Base-by-base conservation (phyloP, 1,139 yeast species). In the Debaryomyces sp. region DNA sequence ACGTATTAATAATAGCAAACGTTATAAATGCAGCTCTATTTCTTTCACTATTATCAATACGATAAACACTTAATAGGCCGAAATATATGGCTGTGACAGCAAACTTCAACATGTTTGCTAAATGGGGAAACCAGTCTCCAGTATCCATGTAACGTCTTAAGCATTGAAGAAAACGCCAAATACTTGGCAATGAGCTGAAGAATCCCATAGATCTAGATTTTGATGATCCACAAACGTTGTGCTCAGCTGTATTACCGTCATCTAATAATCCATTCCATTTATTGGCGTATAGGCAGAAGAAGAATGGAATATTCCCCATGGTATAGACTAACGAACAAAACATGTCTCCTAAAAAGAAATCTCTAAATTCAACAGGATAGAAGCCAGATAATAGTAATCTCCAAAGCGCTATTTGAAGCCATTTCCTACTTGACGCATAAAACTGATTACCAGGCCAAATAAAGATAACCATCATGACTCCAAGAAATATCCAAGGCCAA, bases 111-210 rank as follows among this genome's bases (percentile, higher is more conserved):
- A 90, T 89, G 61, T 94, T 94, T n/a, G 96, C 94, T 52, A 94
- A 70, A 76, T 94, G 99, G 1, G 99, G 99, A 63, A 94, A 95
- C 88, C 92, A 86, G 60, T 92, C 97, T 1, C 96, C 94, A 0
- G 97, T 87, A 62, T 94, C 99, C 44, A 85, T 81, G 64, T 80
- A 94, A 79, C 99, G 96, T 58, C 99, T 75, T 27, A 87, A 65
- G 67, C 99, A 94, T 65, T 94, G 99, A 47, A 92, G 64, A 47
- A 88, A 81, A 70, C 99, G 87, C 90, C 96, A 90, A 40, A 90
- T 80, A 52, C 91, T 87, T 0, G 99, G 99, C 23, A 94, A 66
- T 3, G 96, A 77, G 37, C 90, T 78, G 57, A 92, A 77, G 56
- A 92, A 89, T 3, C 98, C 99, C 82, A 92, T 80, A 12, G 81